Percentiles rank a stretch among this genome's conserved stretches.
Evolutionary conservation across 768 basidiomycete genomes (phyloP).

Genomic region (Clavulina sp.): DNA sequence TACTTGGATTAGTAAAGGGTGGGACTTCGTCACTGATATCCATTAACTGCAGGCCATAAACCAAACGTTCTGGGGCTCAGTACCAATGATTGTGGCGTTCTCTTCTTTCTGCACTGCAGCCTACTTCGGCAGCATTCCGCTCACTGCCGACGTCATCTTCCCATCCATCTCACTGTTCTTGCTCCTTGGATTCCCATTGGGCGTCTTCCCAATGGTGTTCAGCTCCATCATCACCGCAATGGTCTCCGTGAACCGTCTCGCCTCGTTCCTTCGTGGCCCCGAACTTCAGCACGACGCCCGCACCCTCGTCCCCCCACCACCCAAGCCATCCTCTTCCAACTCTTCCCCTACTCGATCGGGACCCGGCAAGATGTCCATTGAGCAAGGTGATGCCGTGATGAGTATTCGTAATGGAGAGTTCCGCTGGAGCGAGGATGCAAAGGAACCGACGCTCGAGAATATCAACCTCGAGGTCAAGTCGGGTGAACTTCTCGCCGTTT

Average conservation of each 20-base stretch:
- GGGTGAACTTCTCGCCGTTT: constrained; percentile 68
- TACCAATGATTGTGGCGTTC: constrained; percentile 37
- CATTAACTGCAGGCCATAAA: constrained; percentile 31
- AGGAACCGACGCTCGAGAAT: constrained; percentile 47
- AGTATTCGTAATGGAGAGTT: constrained; percentile 61
- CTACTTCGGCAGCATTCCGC: constrained; percentile 36
- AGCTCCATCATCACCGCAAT: constrained; percentile 72
- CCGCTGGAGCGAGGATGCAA: constrained; percentile 44
- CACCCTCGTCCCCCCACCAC: background rate
- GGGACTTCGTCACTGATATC: constrained; percentile 6
- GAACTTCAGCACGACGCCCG: constrained; percentile 65
- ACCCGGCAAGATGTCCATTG: background rate
- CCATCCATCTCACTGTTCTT: constrained; percentile 87
- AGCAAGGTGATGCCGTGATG: constrained; percentile 39
- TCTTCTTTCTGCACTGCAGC: constrained; percentile 68
- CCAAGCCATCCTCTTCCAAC: background rate
- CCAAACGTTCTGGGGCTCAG: constrained; percentile 40
- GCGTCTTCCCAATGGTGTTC: constrained; percentile 59
- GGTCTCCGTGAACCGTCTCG: constrained; percentile 67
- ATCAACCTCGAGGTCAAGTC: constrained; percentile 60
- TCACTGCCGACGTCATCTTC: constrained; percentile 87
- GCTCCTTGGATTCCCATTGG: constrained; percentile 72
- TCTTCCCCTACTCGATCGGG: background rate
- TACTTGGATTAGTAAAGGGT: constrained; percentile 18
- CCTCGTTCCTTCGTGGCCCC: constrained; percentile 53